phyloP scores from a whole-genome alignment of 352 stramenopile genomes.

The Phytophthora sansomeana region DNA sequence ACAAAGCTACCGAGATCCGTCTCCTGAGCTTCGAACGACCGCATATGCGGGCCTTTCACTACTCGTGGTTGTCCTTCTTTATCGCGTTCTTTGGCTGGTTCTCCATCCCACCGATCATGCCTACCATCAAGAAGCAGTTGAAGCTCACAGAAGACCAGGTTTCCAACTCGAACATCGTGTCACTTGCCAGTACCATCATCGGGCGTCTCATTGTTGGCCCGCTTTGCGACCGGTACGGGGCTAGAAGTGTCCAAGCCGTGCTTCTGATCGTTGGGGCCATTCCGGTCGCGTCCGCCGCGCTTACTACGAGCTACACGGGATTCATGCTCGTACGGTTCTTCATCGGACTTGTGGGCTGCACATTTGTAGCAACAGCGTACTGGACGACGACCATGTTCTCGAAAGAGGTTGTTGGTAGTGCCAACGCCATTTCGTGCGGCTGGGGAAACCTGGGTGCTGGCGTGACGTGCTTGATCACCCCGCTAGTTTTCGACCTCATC shows the following conservation, averaged over 20 bases:
- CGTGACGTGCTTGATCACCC: constrained; percentile 85
- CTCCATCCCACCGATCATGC: constrained; percentile 66
- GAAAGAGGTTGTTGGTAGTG: constrained; percentile 28
- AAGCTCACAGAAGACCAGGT: constrained; percentile 87
- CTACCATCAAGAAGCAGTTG: constrained; percentile 81
- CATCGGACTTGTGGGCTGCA: constrained; percentile 92
- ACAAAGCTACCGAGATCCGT: constrained; percentile 70
- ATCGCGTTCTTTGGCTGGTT: constrained; percentile 95
- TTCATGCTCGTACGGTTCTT: constrained; percentile 90
- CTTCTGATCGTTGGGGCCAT: constrained; percentile 83
- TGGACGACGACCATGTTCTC: constrained; percentile 39
- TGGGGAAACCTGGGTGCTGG: constrained; percentile 95
- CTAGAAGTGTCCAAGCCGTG: constrained; percentile 74
- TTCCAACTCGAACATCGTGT: constrained; percentile 89
- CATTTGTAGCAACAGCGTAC: constrained; percentile 59
- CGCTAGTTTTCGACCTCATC: constrained; percentile 87
- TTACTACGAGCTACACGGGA: constrained; percentile 73
- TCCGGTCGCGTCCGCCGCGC: constrained; percentile 75
- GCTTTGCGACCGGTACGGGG: constrained; percentile 91
- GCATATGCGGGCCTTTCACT: constrained; percentile 94
- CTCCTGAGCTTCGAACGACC: constrained; percentile 76
- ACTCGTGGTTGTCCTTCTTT: constrained; percentile 92
- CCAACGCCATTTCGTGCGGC: constrained; percentile 71
- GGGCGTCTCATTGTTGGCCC: constrained; percentile 92
- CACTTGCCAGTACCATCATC: constrained; percentile 88